These are phyloP conservation scores for Dillenia suffruticosa DNA, from an alignment of 164 flowering plant species.

Conservation along the genomic window DNA sequence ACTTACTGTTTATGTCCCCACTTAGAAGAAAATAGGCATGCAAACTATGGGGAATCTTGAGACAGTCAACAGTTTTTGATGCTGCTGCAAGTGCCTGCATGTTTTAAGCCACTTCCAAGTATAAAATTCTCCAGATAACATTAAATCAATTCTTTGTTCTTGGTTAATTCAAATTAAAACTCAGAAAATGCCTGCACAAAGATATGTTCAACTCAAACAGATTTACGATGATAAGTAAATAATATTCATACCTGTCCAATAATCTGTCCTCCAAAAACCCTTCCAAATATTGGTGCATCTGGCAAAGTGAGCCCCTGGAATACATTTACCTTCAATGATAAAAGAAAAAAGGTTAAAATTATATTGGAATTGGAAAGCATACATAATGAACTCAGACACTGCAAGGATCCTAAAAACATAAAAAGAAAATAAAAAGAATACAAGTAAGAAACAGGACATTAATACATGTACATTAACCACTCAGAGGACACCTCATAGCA, in stretches of 20 bases:
- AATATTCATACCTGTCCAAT: slow-evolving; percentile 71
- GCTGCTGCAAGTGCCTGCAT: slow-evolving; percentile 97
- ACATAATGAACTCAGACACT: background rate
- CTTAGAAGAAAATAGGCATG: slow-evolving; percentile 82
- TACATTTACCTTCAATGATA: slow-evolving; percentile 59
- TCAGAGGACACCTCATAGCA: too few relatives aligned
- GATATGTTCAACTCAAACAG: too few relatives aligned
- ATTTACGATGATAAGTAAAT: background rate
- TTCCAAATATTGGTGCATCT: slow-evolving; percentile 79
- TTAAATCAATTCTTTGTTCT: background rate
- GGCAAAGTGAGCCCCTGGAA: slow-evolving; percentile 85
- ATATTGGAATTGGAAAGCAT: too few relatives aligned
- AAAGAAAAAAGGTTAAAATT: slow-evolving; percentile 1
- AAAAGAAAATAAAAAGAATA: too few relatives aligned
- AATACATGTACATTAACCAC: too few relatives aligned
- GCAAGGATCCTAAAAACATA: background rate
- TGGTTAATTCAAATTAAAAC: too few relatives aligned
- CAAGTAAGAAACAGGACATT: too few relatives aligned
- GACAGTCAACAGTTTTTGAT: slow-evolving; percentile 88
- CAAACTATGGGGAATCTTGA: slow-evolving; percentile 80
- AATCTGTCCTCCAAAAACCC: slow-evolving; percentile 94
- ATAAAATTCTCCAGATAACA: background rate
- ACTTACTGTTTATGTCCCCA: slow-evolving; percentile 83
- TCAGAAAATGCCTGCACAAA: background rate
- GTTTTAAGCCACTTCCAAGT: slow-evolving; percentile 1